These are phyloP conservation scores for Entomortierella parvispora DNA, from an alignment of 192 early-diverging fungal genomes.

Conservation along the genomic window DNA sequence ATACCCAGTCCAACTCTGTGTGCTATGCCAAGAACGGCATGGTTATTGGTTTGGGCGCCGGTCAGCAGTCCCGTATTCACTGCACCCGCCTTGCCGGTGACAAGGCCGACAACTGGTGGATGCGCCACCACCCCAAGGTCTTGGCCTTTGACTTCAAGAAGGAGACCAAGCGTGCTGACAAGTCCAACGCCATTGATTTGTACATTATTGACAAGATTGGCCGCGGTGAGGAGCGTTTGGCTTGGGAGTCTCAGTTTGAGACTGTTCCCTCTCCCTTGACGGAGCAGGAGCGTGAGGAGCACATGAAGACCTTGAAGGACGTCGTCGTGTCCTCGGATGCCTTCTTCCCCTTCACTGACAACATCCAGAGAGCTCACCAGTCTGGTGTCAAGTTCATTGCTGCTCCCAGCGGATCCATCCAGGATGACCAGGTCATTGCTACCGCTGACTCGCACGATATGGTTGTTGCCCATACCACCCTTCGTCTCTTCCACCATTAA, in stretches of 20 bases:
- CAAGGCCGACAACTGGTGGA: constrained; percentile 99
- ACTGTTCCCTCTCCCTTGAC: constrained; percentile 83
- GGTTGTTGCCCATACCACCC: constrained; percentile 86
- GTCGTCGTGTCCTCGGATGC: constrained; percentile 95
- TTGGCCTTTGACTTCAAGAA: constrained; percentile 89
- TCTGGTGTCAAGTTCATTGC: constrained; percentile 91
- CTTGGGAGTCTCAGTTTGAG: constrained; percentile 87
- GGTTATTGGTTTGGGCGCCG: constrained; percentile 96
- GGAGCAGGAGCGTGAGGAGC: constrained; percentile 79
- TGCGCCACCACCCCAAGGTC: constrained; percentile 96
- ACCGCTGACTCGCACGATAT: constrained; percentile 86
- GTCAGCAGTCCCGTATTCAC: constrained; percentile 99
- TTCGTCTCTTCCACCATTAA: constrained; percentile 97
- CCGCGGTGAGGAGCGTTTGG: constrained; percentile 71
- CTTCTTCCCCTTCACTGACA: constrained; percentile 99
- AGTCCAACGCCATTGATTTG: constrained; percentile 96
- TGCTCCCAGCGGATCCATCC: constrained; percentile 91
- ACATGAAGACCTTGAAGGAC: constrained; percentile 73
- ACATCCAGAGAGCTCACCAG: constrained; percentile 85
- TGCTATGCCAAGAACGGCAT: constrained; percentile 98
- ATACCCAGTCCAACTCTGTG: constrained; percentile 99
- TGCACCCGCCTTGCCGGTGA: constrained; percentile 99
- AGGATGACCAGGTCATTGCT: constrained; percentile 86
- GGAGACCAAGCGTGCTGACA: constrained; percentile 91
- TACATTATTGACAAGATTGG: constrained; percentile 92